Evolutionary conservation across 148 eudicot genomes (phyloP).

Genomic region (Camellia japonica): DNA sequence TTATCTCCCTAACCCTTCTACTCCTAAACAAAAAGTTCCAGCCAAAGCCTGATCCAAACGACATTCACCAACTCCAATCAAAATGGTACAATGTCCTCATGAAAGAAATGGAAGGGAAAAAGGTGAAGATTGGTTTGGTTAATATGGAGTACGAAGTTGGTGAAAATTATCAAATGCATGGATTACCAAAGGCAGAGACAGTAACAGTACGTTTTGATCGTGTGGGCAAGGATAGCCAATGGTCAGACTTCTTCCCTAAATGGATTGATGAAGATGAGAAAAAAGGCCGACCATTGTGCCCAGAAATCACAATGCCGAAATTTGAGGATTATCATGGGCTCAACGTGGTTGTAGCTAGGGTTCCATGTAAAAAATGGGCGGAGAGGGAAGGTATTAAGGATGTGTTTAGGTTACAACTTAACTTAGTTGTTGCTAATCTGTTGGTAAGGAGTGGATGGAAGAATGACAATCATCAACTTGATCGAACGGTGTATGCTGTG

Average conservation of each 20-base stretch:
- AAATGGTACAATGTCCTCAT: no score
- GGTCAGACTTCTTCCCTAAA: conserved; percentile 58
- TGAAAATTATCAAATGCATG: no score
- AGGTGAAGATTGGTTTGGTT: no score
- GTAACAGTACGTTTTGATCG: conserved; percentile 30
- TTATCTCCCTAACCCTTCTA: no score
- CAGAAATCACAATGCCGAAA: conserved; percentile 58
- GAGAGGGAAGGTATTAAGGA: conserved; percentile 43
- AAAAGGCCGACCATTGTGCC: conserved; percentile 34
- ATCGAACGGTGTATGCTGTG: conserved; percentile 37
- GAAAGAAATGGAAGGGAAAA: no score
- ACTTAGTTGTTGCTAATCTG: conserved; percentile 52
- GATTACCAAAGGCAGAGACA: no score
- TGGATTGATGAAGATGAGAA: conserved; percentile 53
- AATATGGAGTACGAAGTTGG: no score
- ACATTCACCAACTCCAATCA: no score
- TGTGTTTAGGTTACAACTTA: conserved; percentile 64
- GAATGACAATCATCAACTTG: not conserved
- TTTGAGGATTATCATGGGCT: conserved; percentile 31
- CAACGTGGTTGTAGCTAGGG: conserved; percentile 52
- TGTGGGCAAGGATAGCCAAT: conserved; percentile 24
- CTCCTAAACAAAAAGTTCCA: no score
- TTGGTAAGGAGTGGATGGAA: conserved; percentile 35
- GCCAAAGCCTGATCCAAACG: no score
- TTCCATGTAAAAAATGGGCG: conserved; percentile 37